These are phyloP conservation scores for Arabidopsis arenosa DNA, from an alignment of 345 rosid genomes.

Conservation along the genomic window DNA sequence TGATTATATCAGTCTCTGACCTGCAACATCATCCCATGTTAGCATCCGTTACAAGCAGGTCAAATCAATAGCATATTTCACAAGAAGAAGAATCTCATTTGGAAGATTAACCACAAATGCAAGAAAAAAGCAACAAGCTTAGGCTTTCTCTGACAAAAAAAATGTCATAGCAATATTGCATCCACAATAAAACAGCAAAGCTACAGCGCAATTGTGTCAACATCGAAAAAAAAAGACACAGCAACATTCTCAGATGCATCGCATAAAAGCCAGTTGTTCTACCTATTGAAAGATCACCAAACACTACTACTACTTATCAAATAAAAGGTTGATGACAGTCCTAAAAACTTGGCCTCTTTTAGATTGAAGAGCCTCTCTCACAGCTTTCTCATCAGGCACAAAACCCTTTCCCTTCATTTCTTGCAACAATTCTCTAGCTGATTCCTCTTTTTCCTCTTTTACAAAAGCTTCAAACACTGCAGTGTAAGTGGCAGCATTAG, in stretches of 20 bases:
- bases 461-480: conserved; percentile 65
- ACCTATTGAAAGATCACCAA: conserved; percentile 6
- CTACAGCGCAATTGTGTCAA: conserved; percentile 7
- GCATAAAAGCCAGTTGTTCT: conserved; percentile 1
- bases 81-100: not conserved
- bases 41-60: conserved; percentile 6
- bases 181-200: not conserved
- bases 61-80: not conserved
- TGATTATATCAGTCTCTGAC: conserved; percentile 85
- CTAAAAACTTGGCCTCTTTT: conserved; percentile 55
- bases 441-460: conserved; percentile 53
- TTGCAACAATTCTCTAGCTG: conserved; percentile 53
- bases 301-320: conserved; percentile 48
- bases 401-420: conserved; percentile 62
- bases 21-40: conserved; percentile 47
- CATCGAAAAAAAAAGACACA: conserved; percentile 4
- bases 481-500: conserved; percentile 55
- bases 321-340: conserved; percentile 57
- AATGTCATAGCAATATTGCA: not conserved
- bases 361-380: conserved; percentile 48
- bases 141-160: not conserved
- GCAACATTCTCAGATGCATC: conserved; percentile 15
- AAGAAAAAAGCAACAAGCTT: not conserved
- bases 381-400: conserved; percentile 57
- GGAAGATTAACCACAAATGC: not conserved